A percentile compares a stretch with the other conserved stretches of the same genome.
Conservation (phyloP, 164 flowering plant genomes). For the Vitis rotundifolia region DNA sequence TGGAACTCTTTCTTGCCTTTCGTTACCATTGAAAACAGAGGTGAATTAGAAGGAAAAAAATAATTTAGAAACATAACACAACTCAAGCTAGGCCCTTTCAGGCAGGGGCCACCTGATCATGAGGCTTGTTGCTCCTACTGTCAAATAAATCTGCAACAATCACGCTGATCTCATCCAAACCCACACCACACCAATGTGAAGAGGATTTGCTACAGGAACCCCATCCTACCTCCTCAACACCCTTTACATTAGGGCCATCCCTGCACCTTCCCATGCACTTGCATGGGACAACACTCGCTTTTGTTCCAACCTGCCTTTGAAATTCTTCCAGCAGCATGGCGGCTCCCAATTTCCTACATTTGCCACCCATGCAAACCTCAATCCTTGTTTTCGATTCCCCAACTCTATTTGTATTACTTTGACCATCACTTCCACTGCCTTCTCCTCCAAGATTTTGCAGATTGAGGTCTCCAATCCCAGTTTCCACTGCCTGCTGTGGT, state of each 20-base stretch:
- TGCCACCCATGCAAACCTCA: conserved; percentile 25
- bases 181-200: conserved; percentile 46
- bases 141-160: conserved; percentile 38
- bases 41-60: too few relatives aligned
- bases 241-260: conserved; percentile 20
- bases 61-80: too few relatives aligned
- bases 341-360: conserved; percentile 24
- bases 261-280: conserved; percentile 32
- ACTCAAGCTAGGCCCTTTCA: too few relatives aligned
- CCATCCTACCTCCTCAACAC: conserved; percentile 1
- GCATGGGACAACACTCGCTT: conserved; percentile 16
- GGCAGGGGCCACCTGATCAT: too few relatives aligned
- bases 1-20: too few relatives aligned
- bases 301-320: conserved; percentile 5
- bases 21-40: too few relatives aligned
- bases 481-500: neutral
- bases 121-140: too few relatives aligned
- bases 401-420: neutral
- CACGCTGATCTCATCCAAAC: conserved; percentile 50
- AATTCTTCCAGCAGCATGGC: conserved; percentile 15
- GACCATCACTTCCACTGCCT: neutral
- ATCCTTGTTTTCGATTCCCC: conserved; percentile 2
- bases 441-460: too few relatives aligned
- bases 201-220: conserved; percentile 15
- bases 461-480: too few relatives aligned